Evolutionary conservation across 139 green algal species (phyloP), one percentile per base, ranked within the genome.

Genomic region (Tetradesmus obliquus): DNA sequence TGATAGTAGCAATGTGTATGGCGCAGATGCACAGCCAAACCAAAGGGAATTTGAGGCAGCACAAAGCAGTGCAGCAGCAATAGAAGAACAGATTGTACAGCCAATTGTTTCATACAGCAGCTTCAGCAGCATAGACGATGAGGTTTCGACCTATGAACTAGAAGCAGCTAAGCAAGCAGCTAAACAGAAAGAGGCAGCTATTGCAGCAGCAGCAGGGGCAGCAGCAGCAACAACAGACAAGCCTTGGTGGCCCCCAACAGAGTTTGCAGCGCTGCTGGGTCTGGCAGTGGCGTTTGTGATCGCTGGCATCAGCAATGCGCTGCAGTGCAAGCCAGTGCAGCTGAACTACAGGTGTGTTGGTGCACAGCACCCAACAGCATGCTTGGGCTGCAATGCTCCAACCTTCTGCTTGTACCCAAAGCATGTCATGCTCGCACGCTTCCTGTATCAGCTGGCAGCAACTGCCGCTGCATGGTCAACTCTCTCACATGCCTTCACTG

Each of bases 121-220:
- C 55, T 88, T 79, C 62, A 81, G 84, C 85, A 89, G 85, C 62
- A 89, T 89, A 8, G 85, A 89, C 17, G 85, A 89, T 62, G 85
- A 87, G 54, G 19, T 69, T 2, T 69, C 20, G 1, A 62, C 86
- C 0, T n/a, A 24, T 4, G 24, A 86, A 2, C 55, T 54, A 0
- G 88, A 91, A 76, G 87, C 87, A 60, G 51, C 87, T 51, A 88
- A 88, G 79, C 74, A 80, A 9, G 62, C 76, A 12, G 88, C 58
- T 5, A 53, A 10, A 7, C 8, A 86, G 6, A 57, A 55, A n/a
- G 51, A 55, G 62, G 66, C 15, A 24, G 17, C 51, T 74, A 5
- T 19, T 24, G 66, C 66, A 24, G 66, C 66, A 76, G 66, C 66
- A 3, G 72, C 72, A 80, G 22, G 12, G 72, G 72, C 69, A 79